Conservation (phyloP, 805 yeast species). For the Huiozyma sinensis region DNA sequence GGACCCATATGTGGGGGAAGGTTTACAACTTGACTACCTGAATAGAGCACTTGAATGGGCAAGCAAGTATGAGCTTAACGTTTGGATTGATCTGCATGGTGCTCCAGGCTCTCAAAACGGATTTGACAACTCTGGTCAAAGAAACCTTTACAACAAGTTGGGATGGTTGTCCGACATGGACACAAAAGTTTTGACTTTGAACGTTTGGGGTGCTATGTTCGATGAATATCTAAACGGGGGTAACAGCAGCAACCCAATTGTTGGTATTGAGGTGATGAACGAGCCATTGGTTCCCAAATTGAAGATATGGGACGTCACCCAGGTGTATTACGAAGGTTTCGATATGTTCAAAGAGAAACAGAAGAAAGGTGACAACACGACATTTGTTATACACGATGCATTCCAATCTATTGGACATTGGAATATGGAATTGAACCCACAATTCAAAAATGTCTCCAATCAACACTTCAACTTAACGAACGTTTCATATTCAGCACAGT, state of each 20-base stretch:
- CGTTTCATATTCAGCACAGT: slow-evolving; percentile 35
- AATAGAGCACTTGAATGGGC: slow-evolving; percentile 64
- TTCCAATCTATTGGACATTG: slow-evolving; percentile 46
- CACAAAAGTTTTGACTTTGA: slow-evolving; percentile 38
- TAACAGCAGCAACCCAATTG: slow-evolving; percentile 37
- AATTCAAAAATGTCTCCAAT: slow-evolving; percentile 20
- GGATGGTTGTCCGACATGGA: slow-evolving; percentile 33
- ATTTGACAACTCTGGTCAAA: slow-evolving; percentile 67
- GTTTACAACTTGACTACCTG: slow-evolving; percentile 46
- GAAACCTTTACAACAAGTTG: slow-evolving; percentile 34
- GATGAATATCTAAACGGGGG: slow-evolving; percentile 31
- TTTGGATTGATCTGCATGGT: slow-evolving; percentile 72
- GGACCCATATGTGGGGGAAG: slow-evolving; percentile 58
- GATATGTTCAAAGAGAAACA: slow-evolving; percentile 16
- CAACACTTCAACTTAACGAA: slow-evolving; percentile 30
- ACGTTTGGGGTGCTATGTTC: slow-evolving; percentile 40
- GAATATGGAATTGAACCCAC: slow-evolving; percentile 35
- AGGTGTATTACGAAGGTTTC: slow-evolving; percentile 27
- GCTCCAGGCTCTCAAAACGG: slow-evolving; percentile 83
- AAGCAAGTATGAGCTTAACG: slow-evolving; percentile 44
- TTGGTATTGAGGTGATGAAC: slow-evolving; percentile 60
- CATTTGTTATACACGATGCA: slow-evolving; percentile 55
- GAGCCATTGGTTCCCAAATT: slow-evolving; percentile 52
- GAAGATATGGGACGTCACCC: slow-evolving; percentile 28
- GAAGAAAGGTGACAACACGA: slow-evolving; percentile 26